Evolutionary conservation across 257 asterid genomes (phyloP), one percentile per base, ranked within the genome.

Genomic region (Fraxinus cuspidata): DNA sequence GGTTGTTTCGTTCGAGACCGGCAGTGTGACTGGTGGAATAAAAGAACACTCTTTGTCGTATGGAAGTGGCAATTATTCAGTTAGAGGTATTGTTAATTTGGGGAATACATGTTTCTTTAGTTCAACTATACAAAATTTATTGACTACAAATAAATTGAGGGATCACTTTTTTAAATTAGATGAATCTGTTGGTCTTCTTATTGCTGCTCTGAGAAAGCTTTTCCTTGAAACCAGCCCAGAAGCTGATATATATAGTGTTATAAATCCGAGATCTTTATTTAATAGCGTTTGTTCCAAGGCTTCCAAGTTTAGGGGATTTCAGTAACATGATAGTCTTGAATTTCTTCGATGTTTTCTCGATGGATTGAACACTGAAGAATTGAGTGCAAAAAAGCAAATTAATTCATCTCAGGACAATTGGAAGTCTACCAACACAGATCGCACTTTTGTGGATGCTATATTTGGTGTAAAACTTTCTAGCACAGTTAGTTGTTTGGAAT

Each of bases 61-160:
- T 85, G 83, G 71, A 16, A 83, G 65, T 66, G 67, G 76, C 68
- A 81, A 84, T 32, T 84, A 85, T 85, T 72, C 78, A 16, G 82
- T 92, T 49, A 89, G 91, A 87, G 99, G 99, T 67, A 84, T 95
- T 80, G 73, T 87, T 81, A 95, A 95, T 92, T 82, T 95, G 86
- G 99, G 99, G 75, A 95, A 95, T 83, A 90, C 99, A 1, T 95
- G 99, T 84, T 95, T 95, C 88, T 93, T 95, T 73, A 95, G 93
- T 86, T 93, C 98, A 2, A 79, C 91, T 53, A 77, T 89, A 89
- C 98, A 95, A 87, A 93, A 90, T 83, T 81, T 95, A 75, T 83
- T 95, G 21, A 96, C 97, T 40, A 71, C 93, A 47, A 76, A 83
- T 71, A 81, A 74, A 75, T 76, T 95, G 58, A 82, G 98, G 70